Evolutionary conservation across 2,329 filamentous ascomycete genomes (phyloP), one percentile per base, ranked within the genome.

Genomic region (Aspergillus ochraceus): DNA sequence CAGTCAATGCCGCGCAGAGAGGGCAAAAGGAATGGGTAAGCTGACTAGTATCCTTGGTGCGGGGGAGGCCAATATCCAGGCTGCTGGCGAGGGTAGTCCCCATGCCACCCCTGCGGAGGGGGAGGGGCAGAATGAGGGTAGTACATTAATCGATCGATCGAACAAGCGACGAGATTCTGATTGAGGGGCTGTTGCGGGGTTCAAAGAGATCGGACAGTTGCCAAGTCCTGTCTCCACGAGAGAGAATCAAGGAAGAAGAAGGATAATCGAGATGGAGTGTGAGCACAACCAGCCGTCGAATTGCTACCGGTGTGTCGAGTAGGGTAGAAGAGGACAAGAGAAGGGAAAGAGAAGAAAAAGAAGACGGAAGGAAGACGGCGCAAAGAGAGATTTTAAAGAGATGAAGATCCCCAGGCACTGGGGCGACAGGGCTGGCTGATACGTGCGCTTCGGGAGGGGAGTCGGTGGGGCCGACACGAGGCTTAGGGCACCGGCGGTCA

Each of bases 61-160:
- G 61, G 61, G 11, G 64, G 62, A 19, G 60, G 56, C 62, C 63
- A 63, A 22, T 56, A 42, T 19, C 36, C 36, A 12, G 36, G 60
- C 39, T 58, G 62, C 24, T 63, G 58, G 52, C 49, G 54, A 46
- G 57, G 52, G 32, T 65, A 60, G 45, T 57, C 62, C 12, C 64
- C 60, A 45, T 59, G 58, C 64, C 64, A 60, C 26, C 60, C 60
- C 58, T 55, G 60, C 4, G 55, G 61, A 45, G 59, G 58, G 51
- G 55, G 61, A 46, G 55, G 52, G 20, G 49, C 58, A 8, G 60
- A 59, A 46, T 67, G 49, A 32, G 57, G 62, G 54, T 65, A 59
- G 66, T 67, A 64, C 66, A 68, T 68, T 57, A 63, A 66, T 64
- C 56, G 52, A 49, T 53, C 51, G 42, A 49, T 30, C 24, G 24